A percentile compares a stretch with the other conserved stretches of the same genome.
Evolutionary conservation across 495 filamentous ascomycete species (phyloP).

Genomic region (Penicillium malachiteum): DNA sequence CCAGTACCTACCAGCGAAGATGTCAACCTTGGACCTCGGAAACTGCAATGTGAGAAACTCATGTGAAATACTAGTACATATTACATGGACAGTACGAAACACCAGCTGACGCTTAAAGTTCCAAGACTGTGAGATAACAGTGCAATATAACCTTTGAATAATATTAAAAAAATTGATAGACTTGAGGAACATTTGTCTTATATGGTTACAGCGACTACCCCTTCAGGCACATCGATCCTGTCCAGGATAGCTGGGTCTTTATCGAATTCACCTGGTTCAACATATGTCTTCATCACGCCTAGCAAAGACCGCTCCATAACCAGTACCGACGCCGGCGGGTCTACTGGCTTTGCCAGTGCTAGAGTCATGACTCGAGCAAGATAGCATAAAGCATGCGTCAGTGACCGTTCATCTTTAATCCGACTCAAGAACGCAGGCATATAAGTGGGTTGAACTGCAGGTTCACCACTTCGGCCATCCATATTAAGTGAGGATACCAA

Average conservation of each 20-base stretch:
- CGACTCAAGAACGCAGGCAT: slow-evolving; percentile 29
- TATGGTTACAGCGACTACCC: slow-evolving; percentile 4
- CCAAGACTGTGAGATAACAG: no score
- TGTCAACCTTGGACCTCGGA: no score
- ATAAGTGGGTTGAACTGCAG: slow-evolving; percentile 38
- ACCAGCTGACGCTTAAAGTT: no score
- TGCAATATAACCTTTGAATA: no score
- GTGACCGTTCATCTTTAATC: neutral
- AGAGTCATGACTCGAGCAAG: slow-evolving; percentile 17
- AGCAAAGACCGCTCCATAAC: slow-evolving; percentile 20
- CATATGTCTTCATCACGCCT: slow-evolving; percentile 13
- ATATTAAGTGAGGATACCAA: slow-evolving; percentile 29
- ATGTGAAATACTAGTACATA: no score
- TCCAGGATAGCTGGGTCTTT: slow-evolving; percentile 19
- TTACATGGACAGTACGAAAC: no score
- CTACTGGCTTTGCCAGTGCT: neutral
- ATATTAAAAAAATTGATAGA: no score
- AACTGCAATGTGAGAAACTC: no score
- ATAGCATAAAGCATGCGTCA: slow-evolving; percentile 9
- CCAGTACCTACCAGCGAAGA: no score
- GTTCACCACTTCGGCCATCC: slow-evolving; percentile 25
- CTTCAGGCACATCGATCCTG: slow-evolving; percentile 16
- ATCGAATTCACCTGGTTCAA: slow-evolving; percentile 16
- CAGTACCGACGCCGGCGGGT: slow-evolving; percentile 12
- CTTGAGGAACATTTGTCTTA: neutral